phyloP scores from a whole-genome alignment of 345 rosid genomes.

The Passiflora organensis region DNA sequence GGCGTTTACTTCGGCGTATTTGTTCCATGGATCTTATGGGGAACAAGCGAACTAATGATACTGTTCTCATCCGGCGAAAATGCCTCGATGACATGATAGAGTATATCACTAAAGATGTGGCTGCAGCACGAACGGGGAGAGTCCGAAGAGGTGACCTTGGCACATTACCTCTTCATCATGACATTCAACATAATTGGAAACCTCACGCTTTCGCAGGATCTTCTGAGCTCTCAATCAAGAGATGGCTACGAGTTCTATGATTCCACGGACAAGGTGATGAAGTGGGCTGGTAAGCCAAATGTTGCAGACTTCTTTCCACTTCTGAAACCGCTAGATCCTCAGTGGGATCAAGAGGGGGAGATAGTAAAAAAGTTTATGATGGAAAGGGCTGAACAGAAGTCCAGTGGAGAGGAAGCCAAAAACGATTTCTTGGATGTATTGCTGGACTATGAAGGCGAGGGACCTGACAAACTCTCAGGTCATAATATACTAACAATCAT shows the following conservation, averaged over 20 bases:
- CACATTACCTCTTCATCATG: too few species aligned
- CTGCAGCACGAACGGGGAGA: too few species aligned
- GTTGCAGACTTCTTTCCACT: constrained; percentile 15
- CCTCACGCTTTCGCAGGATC: too few species aligned
- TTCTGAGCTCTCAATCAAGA: too few species aligned
- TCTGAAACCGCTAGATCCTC: constrained; percentile 23
- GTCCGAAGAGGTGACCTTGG: too few species aligned
- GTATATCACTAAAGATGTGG: too few species aligned
- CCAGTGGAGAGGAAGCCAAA: background rate
- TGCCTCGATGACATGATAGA: too few species aligned
- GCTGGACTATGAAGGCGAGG: constrained; percentile 13
- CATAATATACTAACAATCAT: constrained; percentile 6
- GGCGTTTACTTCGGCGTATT: too few species aligned
- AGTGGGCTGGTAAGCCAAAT: constrained; percentile 16
- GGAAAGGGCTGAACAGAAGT: constrained; percentile 13
- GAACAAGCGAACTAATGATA: constrained; percentile 5
- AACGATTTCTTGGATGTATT: constrained; percentile 16
- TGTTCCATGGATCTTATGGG: too few species aligned
- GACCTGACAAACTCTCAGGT: constrained; percentile 6
- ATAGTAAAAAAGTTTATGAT: constrained; percentile 14
- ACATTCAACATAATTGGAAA: too few species aligned
- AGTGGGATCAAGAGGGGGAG: constrained; percentile 18
- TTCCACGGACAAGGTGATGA: constrained; percentile 10
- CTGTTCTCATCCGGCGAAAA: too few species aligned
- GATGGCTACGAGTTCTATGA: constrained; percentile 6